Percentiles rank a stretch among this genome's conserved stretches.
Conservation (phyloP, 306 rosid genomes). For the Corylus heterophylla region DNA sequence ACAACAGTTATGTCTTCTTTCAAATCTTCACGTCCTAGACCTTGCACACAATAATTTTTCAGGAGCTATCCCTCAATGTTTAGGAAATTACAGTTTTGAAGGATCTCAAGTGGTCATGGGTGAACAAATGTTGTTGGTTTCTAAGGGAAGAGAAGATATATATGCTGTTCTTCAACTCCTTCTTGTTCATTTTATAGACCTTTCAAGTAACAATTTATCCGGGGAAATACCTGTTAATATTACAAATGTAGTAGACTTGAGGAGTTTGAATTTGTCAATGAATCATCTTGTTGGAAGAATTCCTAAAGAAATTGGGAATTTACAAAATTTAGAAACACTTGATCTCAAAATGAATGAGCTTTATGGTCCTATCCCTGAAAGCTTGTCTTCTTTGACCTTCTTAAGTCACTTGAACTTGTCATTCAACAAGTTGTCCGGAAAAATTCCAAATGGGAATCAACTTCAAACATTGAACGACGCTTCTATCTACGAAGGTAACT, state of each 20-base stretch:
- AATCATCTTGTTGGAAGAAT: constrained; percentile 21
- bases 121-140: background rate
- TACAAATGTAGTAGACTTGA: background rate
- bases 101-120: rapidly evolving
- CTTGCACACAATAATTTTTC: background rate
- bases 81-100: background rate
- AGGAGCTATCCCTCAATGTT: background rate
- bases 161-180: no score
- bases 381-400: no score
- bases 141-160: background rate
- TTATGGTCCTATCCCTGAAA: no score
- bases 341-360: no score
- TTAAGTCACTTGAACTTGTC: no score
- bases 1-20: background rate
- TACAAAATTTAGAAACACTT: no score
- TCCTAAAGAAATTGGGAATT: background rate
- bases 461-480: no score
- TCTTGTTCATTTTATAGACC: background rate
- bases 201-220: constrained; percentile 7
- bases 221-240: constrained; percentile 17
- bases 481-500: no score
- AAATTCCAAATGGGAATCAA: no score
- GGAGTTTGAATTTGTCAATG: constrained; percentile 8
- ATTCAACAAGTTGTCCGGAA: no score
- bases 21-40: background rate